Percentiles rank a stretch among this genome's conserved stretches.
Evolutionary conservation across 2,329 filamentous ascomycete genomes (phyloP).

Genomic region (Venturia aucupariae): DNA sequence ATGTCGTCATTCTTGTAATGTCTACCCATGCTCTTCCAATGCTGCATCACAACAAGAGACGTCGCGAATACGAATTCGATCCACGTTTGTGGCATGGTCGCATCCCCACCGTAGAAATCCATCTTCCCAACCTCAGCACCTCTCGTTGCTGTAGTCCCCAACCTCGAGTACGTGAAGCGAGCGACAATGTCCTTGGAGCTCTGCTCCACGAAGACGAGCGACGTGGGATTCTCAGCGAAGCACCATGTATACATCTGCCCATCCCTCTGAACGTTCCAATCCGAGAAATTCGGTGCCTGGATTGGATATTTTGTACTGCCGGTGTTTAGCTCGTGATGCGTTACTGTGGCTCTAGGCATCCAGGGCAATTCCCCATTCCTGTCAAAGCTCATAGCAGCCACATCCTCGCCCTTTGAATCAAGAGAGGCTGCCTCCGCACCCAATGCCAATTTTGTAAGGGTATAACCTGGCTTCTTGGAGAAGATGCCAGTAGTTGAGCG

Average conservation of each 20-base stretch:
- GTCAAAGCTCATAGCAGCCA: slow-evolving; percentile 8
- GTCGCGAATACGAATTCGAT: slow-evolving; percentile 9
- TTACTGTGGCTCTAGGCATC: slow-evolving; percentile 12
- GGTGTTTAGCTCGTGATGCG: not conserved
- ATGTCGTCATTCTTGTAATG: slow-evolving; percentile 9
- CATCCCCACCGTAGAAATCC: slow-evolving; percentile 7
- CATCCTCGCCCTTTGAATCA: not conserved
- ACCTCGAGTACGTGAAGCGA: slow-evolving; percentile 13
- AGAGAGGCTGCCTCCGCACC: not conserved
- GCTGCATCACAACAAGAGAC: slow-evolving; percentile 3
- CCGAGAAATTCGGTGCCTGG: slow-evolving; percentile 8
- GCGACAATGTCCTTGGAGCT: slow-evolving; percentile 4
- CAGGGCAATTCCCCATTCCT: slow-evolving; percentile 8
- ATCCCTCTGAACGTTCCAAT: slow-evolving; percentile 8
- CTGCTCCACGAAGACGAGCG: slow-evolving; percentile 3
- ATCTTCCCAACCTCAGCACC: slow-evolving; percentile 13
- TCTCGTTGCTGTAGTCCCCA: slow-evolving; percentile 7
- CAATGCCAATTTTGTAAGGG: slow-evolving; percentile 7
- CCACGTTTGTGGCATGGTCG: not conserved
- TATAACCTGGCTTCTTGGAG: slow-evolving; percentile 11
- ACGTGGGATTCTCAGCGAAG: not conserved
- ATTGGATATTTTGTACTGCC: not conserved
- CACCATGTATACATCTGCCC: not conserved
- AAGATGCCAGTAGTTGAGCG: not conserved
- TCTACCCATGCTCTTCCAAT: slow-evolving; percentile 13